These are phyloP conservation scores for Saccharomyces pastorianus DNA, from an alignment of 1,139 yeast species.

Conservation along the genomic window DNA sequence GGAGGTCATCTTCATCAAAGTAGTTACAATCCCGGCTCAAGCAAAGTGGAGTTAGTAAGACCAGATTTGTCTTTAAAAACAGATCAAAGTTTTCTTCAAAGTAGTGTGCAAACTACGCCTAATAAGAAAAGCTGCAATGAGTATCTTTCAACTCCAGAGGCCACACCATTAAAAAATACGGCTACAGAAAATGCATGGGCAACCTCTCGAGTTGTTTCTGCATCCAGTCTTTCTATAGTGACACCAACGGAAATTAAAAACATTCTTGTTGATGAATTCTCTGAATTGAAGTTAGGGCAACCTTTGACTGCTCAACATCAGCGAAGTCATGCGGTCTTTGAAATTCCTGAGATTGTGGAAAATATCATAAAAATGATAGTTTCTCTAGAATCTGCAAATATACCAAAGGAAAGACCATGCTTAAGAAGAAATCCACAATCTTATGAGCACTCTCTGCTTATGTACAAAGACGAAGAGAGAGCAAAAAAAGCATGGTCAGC, in stretches of 20 bases:
- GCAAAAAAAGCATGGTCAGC: constrained; percentile 48
- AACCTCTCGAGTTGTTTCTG: not conserved
- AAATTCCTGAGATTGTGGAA: constrained; percentile 67
- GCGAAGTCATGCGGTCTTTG: constrained; percentile 44
- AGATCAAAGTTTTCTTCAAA: not conserved
- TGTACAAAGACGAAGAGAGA: constrained; percentile 45
- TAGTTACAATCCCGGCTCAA: not conserved
- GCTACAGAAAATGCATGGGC: not conserved
- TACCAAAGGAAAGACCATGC: constrained; percentile 42
- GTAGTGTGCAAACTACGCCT: not conserved
- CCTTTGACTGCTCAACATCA: not conserved
- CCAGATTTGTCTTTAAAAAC: not conserved
- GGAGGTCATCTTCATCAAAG: not conserved
- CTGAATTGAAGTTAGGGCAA: constrained; percentile 8
- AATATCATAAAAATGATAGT: constrained; percentile 56
- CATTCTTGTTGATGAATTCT: constrained; percentile 6
- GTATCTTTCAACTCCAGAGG: constrained; percentile 7
- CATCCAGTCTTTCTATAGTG: not conserved
- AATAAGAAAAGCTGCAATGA: not conserved
- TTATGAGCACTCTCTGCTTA: constrained; percentile 49
- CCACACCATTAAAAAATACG: constrained; percentile 8
- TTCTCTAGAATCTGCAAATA: constrained; percentile 28
- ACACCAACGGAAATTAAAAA: not conserved
- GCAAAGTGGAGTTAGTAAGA: not conserved
- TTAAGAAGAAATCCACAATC: constrained; percentile 61